Evolutionary conservation across 495 filamentous ascomycete genomes (phyloP), one percentile per base, ranked within the genome.

Genomic region (Pyronema omphalodes): DNA sequence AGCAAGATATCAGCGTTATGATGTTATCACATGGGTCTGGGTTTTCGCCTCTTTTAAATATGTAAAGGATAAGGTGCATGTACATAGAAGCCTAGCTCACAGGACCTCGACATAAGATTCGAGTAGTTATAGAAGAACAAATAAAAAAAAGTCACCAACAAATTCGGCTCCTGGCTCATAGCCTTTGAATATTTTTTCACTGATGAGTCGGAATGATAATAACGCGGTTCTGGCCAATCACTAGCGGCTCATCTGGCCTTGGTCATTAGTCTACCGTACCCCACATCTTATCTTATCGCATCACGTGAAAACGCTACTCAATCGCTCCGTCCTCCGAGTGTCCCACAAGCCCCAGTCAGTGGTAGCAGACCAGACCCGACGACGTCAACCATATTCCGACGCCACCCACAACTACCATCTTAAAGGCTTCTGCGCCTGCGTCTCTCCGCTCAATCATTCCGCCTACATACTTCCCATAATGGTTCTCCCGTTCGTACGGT

Each of bases 401-500:
- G 35, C 50, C 40, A 53, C 14, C 41, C 52, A 44, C 57, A 47
- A 37, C 49, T n/a, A 48, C 37, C 55, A 37, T 40, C 35, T 45
- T 54, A 15, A 6, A 45, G 23, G 41, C 11, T 55, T 44, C 44
- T n/a, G 43, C 43, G 50, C 36, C 50, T 52, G 50, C 50, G 23
- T 53, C 58, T 63, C 61, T 64, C 61, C 54, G 19, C 61, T 64
- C 60, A 50, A 53, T 14, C 18, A 39, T 29, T 36, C 36, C 52
- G 54, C 52, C 57, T 58, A 51, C 58, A 40, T 14, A 51, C 50
- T 14, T 39, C 41, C 44, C 69, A 67, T 69, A 69, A 86, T 86
- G 82, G 76, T 81, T 67, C 74, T 73, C 55, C 70, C 78, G 29
- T 74, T 84, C 67, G 67, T 76, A 65, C 81, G 82, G 68, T 70